Percentiles rank a stretch among this genome's conserved stretches.
phyloP scores from a whole-genome alignment of 768 basidiomycete genomes.

The Lactifluus hygrophoroides region DNA sequence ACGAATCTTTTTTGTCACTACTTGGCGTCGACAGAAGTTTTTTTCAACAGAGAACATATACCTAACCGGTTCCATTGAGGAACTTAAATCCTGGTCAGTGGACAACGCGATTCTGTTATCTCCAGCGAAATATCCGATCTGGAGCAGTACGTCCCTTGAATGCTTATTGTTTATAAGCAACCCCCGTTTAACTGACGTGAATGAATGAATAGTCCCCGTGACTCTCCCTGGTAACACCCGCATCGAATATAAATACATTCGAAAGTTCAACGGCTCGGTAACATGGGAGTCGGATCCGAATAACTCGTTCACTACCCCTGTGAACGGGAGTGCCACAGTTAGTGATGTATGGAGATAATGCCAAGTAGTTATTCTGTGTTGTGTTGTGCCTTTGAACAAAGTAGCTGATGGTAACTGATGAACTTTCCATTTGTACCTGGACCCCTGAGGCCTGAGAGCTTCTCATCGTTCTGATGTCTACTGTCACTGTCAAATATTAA shows the following conservation, averaged over 20 bases:
- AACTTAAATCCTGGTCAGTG: constrained; percentile 54
- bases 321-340: constrained; percentile 25
- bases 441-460: too few relatives aligned
- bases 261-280: constrained; percentile 46
- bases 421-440: background rate
- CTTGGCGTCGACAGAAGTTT: background rate
- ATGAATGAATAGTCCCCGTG: constrained; percentile 50
- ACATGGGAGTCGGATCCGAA: too few relatives aligned
- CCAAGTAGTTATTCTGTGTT: too few relatives aligned
- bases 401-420: background rate
- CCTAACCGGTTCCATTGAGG: constrained; percentile 50
- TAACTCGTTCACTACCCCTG: constrained; percentile 39
- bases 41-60: constrained; percentile 59
- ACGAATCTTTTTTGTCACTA: background rate
- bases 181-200: constrained; percentile 1
- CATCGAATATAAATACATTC: constrained; percentile 68
- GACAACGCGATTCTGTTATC: constrained; percentile 48
- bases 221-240: constrained; percentile 45
- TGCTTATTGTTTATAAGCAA: constrained; percentile 3
- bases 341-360: constrained; percentile 28
- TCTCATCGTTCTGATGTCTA: too few relatives aligned
- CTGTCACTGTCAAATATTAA: too few relatives aligned
- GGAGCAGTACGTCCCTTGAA: constrained; percentile 47
- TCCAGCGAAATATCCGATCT: constrained; percentile 50
- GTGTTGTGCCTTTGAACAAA: background rate